Base-by-base conservation (phyloP, 2,329 filamentous ascomycete species). In the Tolypocladium nubicola region DNA sequence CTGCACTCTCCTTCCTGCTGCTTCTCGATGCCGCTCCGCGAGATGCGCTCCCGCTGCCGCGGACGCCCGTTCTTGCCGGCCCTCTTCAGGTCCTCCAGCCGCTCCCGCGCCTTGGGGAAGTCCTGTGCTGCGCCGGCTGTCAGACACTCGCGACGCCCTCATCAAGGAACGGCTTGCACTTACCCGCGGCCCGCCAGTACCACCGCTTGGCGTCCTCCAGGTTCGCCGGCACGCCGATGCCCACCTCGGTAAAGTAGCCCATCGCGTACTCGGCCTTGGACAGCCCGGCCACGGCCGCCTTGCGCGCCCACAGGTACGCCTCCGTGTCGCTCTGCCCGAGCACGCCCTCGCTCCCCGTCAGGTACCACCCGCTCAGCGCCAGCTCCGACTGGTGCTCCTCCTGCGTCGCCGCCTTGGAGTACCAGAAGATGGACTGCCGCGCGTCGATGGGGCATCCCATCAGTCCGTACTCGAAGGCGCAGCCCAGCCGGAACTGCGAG, bases 191-290 rank as follows among this genome's bases (percentile, higher is more conserved):
- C 71, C 93, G 82, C 82, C 92, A 97, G 75, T 99, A 99, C 94
- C 94, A 99, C 65, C 91, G 84, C 79, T 96, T 97, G 26, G 93
- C 94, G 74, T 97, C 94, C 66, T 99, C 94, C 65, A 97, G 67
- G 70, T 93, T 95, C 10, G 88, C 85, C 19, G 87, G 79, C 62
- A 90, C 86, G 37, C 94, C 94, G 64, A 99, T 97, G 14, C 94
- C 94, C 53, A 94, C 87, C 73, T 99, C 94, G 0, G 90, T 95
- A 68, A 96, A 97, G 73, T 97, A 97, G 0, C 94, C 94, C 71
- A 99, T 96, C 0, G 93, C 94, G 73, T 97, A 97, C 75, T 97
- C 89, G 0, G 94, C 94, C 77, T 97, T 99, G 9, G 90, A 86
- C 41, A 97, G 74, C 3, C 93, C 91, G 4, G 90, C 88, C 61